Evolutionary conservation across 495 filamentous ascomycete species (phyloP).

Genomic region (Bathelium albidoporum): DNA sequence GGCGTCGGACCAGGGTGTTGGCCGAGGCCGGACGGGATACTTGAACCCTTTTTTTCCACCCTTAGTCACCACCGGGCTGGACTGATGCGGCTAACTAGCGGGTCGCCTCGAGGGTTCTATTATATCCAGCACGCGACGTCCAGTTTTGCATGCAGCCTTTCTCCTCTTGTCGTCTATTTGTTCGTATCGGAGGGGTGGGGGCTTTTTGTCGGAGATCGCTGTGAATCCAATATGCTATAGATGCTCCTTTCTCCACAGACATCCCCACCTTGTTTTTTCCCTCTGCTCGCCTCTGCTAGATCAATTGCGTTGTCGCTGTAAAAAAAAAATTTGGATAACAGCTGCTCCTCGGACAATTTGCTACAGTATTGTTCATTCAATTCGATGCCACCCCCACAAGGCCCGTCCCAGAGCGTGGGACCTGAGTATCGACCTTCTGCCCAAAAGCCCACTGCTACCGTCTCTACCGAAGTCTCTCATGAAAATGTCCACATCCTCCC

Average conservation of each 20-base stretch:
- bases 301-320: background rate
- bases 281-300: background rate
- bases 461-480: conserved; percentile 71
- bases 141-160: too few species aligned
- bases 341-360: background rate
- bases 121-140: too few species aligned
- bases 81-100: too few species aligned
- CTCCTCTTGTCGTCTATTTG: too few species aligned
- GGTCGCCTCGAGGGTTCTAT: too few species aligned
- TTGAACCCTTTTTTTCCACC: too few species aligned
- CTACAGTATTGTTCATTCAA: background rate
- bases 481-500: conserved; percentile 83
- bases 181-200: too few species aligned
- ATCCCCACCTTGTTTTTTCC: background rate
- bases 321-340: background rate
- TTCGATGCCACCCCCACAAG: background rate
- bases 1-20: too few species aligned
- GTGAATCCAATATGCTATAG: background rate
- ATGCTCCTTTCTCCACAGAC: background rate
- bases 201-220: too few species aligned
- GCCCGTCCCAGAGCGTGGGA: conserved; percentile 54
- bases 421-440: conserved; percentile 65
- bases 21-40: too few species aligned
- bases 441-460: conserved; percentile 79
- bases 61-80: too few species aligned